Evolutionary conservation across 805 yeast species (phyloP), one percentile per base, ranked within the genome.

Genomic region (Nakazawaea siamensis): DNA sequence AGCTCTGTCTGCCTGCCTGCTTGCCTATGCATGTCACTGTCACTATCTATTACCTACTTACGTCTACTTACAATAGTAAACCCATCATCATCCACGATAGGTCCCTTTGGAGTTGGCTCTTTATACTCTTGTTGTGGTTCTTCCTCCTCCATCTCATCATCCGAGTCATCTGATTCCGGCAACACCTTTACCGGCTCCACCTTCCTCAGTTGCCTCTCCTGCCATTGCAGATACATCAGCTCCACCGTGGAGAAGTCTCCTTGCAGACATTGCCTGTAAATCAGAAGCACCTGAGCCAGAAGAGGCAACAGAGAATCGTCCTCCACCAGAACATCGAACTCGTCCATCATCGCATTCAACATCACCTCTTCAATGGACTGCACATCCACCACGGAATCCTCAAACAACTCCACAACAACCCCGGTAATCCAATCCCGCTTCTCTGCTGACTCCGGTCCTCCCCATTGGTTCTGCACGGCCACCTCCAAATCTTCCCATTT

Each of bases 361-460:
- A 92, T 62, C 13, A 94, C 74, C 50, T 83, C 95, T 58, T 92
- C 97, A 18, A 92, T 73, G 43, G 81, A 71, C 25, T 74, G 77
- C 3, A 82, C 64, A 47, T 87, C 97, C 4, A 90, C 83, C 4
- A 72, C 67, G 33, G 64, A 70, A 31, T 70, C 77, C 6, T 64
- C 62, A 51, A 90, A 92, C 35, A 87, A 64, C 24, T 86, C 97
- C 19, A 87, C 71, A 2, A 90, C 73, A 11, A 84, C 62, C 4
- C 85, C 94, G 4, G 84, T 74, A 43, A 90, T 70, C 98, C 98
- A 92, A 54, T 92, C 98, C 51, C 99, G 70, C 56, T 92, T 92
- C 25, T 84, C 97, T 1, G 70, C 74, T 11, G 94, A 80, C 24
- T 84, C 82, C 11, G 95, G 77, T 1, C 98, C 99, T 40, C 98